phyloP scores from a whole-genome alignment of 768 basidiomycete species.

The Boletus bicolor region DNA sequence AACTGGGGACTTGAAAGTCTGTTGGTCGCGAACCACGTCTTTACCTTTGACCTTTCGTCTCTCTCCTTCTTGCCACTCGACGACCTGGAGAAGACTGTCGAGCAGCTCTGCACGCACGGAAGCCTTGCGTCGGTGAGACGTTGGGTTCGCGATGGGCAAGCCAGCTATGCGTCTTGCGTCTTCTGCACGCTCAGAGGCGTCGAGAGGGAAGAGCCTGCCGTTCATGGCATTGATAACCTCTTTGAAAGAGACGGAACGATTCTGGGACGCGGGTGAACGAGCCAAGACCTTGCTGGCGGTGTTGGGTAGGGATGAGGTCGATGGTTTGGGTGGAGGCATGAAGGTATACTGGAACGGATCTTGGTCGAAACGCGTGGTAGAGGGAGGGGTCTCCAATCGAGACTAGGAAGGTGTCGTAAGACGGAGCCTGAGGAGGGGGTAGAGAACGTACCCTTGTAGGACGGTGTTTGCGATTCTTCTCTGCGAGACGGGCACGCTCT shows the following conservation, averaged over 20 bases:
- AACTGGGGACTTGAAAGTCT: slow-evolving; percentile 8
- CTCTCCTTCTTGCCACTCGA: slow-evolving; percentile 42
- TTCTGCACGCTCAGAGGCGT: slow-evolving; percentile 32
- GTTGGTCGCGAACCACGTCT: slow-evolving; percentile 34
- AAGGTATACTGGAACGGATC: slow-evolving; percentile 34
- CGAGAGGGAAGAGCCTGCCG: slow-evolving; percentile 52
- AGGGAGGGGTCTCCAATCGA: slow-evolving; percentile 7
- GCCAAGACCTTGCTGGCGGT: slow-evolving; percentile 4
- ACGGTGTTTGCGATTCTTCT: slow-evolving; percentile 10
- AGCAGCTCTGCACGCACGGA: slow-evolving; percentile 37
- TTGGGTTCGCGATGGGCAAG: slow-evolving; percentile 15
- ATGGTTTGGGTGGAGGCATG: slow-evolving; percentile 25
- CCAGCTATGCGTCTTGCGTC: slow-evolving; percentile 31
- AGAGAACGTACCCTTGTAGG: slow-evolving; percentile 21
- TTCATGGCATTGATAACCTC: slow-evolving; percentile 58
- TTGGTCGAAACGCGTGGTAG: slow-evolving; percentile 15
- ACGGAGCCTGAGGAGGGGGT: background rate
- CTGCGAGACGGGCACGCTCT: slow-evolving; percentile 23
- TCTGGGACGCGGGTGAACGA: slow-evolving; percentile 13
- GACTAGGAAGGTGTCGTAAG: slow-evolving; percentile 16
- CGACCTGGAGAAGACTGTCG: slow-evolving; percentile 41
- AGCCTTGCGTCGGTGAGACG: slow-evolving; percentile 17
- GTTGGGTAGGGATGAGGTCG: slow-evolving; percentile 19
- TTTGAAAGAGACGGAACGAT: slow-evolving; percentile 48
- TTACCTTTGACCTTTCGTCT: slow-evolving; percentile 39